Base-by-base conservation (phyloP, 169 alveolate species). In the Babesia caballi region DNA sequence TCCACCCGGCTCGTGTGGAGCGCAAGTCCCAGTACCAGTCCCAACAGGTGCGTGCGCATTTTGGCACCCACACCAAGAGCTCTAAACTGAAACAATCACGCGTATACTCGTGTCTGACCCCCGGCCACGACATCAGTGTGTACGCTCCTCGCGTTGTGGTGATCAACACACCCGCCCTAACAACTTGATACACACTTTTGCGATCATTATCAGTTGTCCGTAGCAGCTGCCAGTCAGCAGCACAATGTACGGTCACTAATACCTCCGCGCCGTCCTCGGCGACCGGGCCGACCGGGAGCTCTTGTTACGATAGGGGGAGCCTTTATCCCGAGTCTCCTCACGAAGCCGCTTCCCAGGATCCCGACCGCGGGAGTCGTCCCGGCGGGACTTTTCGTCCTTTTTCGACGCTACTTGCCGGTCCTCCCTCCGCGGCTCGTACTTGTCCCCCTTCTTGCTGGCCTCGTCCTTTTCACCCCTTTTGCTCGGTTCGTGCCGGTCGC, bases 291-390 rank as follows among this genome's bases (percentile, higher is more conserved):
- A 63, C 40, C 54, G 44, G 4, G 73, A 53, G 49, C 73, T 63
- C 52, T 61, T 63, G 36, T 27, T 63, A 51, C 73, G 58, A 36
- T 63, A 47, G 19, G 73, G 60, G 4, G 73, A 63, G 6, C 36
- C 21, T 8, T 40, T 49, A 32, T 17, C 17, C 25, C 70, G 9
- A 1, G 57, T 12, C 7, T 27, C 40, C 4, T 60, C 70, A n/a
- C 70, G n/a, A 14, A 1, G 4, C 5, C 57, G 4, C n/a, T 32
- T 60, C 17, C 40, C 25, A 11, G 70, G 15, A 0, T 12, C 25
- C 15, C 57, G 36, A 4, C 61, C 49, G 12, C 36, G n/a, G 9
- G 63, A 49, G 15, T 63, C 73, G 1, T 44, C 63, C 27, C 73
- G 52, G 1, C 50, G 15, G 3, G 32, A 4, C 54, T 35, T 63